Evolutionary conservation across 352 stramenopile genomes (phyloP), one percentile per base, ranked within the genome.

Genomic region (Globisporangium orthogonon): DNA sequence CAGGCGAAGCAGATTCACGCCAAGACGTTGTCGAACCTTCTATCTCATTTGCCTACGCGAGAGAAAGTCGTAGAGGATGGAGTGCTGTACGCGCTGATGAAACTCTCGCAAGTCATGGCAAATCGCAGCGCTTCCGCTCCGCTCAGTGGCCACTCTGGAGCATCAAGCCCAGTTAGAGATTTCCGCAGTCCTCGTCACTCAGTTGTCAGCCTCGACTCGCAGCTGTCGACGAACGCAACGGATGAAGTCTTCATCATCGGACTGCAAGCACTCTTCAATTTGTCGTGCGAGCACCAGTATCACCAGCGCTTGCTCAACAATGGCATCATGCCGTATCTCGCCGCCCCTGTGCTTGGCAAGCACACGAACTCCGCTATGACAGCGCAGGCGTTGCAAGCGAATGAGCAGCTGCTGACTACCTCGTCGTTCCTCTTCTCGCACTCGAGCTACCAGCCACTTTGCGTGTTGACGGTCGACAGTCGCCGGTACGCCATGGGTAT

Each of bases 1-100:
- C 78, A 91, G n/a, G 73, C 83, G 1, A 93, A 91, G 59, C 80
- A 91, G 49, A 88, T 91, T 39, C 83, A 93, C 49, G 78, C 77
- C 50, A 91, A 91, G 56, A 93, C 83, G 15, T 61, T 93, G 29
- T 86, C 77, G 4, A 93, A 93, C 41, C 29, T 93, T 7, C 63
- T 93, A 0, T 90, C 78, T 4, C 78, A 93, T 45, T 54, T 71
- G 10, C 60, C 56, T 11, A 75, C 78, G 2, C 67, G 83, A 0
- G 58, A 74, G 10, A 78, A 90, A 57, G 67, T 78, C 0, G 78
- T 93, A 10, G 74, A 90, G 35, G 78, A 91, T 30, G 83, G 83
- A 0, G 83, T 90, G 17, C 58, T 93, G 3, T 93, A 93, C 50
- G 78, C 83, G 9, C 67, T 93, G 0, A 87, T 91, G 70, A 93